Conservation (phyloP, 306 rosid species). For the Acacia crassicarpa region DNA sequence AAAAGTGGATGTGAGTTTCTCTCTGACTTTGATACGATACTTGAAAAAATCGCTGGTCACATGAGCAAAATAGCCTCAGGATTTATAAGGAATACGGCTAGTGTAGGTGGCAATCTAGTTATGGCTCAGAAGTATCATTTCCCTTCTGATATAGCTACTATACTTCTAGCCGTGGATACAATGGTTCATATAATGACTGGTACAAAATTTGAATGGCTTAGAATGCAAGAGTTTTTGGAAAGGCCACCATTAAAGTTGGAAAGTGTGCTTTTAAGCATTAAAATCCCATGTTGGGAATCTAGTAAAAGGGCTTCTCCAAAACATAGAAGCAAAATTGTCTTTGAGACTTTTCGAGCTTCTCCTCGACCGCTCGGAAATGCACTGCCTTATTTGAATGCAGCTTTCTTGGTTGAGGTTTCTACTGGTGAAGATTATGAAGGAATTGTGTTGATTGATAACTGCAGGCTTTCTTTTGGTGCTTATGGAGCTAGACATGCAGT, state of each 20-base stretch:
- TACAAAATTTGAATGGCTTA: constrained; percentile 46
- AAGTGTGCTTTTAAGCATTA: constrained; percentile 60
- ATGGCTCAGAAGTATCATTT: constrained; percentile 77
- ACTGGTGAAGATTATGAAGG: constrained; percentile 46
- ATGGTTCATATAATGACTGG: constrained; percentile 57
- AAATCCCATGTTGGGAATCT: constrained; percentile 55
- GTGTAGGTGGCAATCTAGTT: constrained; percentile 80
- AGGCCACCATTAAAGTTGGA: constrained; percentile 56
- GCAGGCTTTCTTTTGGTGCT: constrained; percentile 77
- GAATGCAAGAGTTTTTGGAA: constrained; percentile 66
- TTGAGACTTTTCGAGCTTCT: constrained; percentile 79
- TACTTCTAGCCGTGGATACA: constrained; percentile 77
- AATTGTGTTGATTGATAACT: constrained; percentile 39
- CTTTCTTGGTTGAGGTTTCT: constrained; percentile 68
- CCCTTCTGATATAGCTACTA: constrained; percentile 85
- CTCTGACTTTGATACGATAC: neutral
- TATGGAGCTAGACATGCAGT: constrained; percentile 68
- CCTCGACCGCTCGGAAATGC: constrained; percentile 86
- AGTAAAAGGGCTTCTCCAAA: constrained; percentile 32
- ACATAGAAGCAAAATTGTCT: constrained; percentile 37
- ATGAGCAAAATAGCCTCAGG: constrained; percentile 11
- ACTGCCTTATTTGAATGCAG: constrained; percentile 71
- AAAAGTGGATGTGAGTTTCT: neutral
- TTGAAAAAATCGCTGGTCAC: neutral
- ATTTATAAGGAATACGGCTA: constrained; percentile 4